Percentiles rank a stretch among this genome's conserved stretches.
These are phyloP conservation scores for Moesziomyces globuligerus DNA, from an alignment of 1,284 basidiomycete genomes.

Conservation along the genomic window DNA sequence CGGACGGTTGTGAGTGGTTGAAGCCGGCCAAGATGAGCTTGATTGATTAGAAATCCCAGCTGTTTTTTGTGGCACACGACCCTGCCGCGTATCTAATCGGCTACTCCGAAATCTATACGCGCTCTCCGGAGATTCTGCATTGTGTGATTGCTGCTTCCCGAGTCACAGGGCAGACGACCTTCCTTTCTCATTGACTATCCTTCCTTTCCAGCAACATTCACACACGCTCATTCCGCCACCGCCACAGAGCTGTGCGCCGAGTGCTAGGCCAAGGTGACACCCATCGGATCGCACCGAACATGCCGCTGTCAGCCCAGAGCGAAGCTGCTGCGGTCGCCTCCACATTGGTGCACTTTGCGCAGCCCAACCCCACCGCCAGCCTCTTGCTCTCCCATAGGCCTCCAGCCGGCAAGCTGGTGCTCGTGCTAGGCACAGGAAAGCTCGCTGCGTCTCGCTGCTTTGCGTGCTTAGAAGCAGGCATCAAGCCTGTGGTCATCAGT, in stretches of 20 bases:
- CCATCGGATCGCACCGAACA: too few species aligned
- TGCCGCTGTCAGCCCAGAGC: constrained; percentile 2
- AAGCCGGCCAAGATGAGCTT: too few species aligned
- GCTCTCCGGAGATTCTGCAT: not conserved
- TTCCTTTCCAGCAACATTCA: not conserved
- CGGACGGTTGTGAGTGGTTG: too few species aligned
- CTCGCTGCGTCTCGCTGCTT: constrained; percentile 84
- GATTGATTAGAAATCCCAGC: constrained; percentile 33
- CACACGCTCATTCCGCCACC: not conserved
- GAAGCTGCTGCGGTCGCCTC: not conserved
- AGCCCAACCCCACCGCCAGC: constrained; percentile 40
- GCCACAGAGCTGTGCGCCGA: not conserved
- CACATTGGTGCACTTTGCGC: constrained; percentile 16
- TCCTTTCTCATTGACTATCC: not conserved
- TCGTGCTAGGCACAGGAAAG: constrained; percentile 80
- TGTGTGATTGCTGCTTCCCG: not conserved
- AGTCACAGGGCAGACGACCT: not conserved
- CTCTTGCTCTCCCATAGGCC: constrained; percentile 51
- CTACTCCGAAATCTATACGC: not conserved
- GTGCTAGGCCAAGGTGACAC: too few species aligned
- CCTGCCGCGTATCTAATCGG: constrained; percentile 33
- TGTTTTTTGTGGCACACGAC: not conserved
- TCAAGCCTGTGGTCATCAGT: constrained; percentile 75
- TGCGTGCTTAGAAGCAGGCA: constrained; percentile 83
- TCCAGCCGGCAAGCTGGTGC: constrained; percentile 22